Base-by-base conservation (phyloP, 2,329 filamentous ascomycete genomes). In the Apiospora saccharicola region DNA sequence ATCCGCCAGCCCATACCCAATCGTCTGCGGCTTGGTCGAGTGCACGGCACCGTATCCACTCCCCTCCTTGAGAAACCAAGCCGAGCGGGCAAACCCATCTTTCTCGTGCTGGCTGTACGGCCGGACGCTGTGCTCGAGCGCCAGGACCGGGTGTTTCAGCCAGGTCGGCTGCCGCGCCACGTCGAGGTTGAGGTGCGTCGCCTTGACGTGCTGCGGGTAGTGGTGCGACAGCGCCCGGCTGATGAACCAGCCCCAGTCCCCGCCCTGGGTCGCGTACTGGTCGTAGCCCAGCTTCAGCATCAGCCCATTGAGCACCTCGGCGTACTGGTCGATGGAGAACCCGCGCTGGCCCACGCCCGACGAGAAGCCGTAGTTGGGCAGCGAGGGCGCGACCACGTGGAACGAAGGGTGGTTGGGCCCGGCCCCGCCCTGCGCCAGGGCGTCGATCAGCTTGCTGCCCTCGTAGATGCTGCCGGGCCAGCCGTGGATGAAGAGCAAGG, bases 241-340 rank as follows among this genome's bases (percentile, higher is more conserved):
- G 75, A 94, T 87, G 75, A 86, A 84, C 79, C 86, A 91, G 16
- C 92, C 92, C 91, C 91, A 93, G 78, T 94, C 92, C 46, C 92
- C 92, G 70, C 89, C 90, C 81, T 92, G 87, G 1, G 83, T 85
- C 4, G 81, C 78, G 74, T 90, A 92, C 79, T 88, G 81, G 0
- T 84, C 72, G 79, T 92, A 92, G 0, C 89, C 89, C 5, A 92
- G 85, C 24, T 84, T 82, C 16, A 85, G 80, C 90, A 92, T 92
- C 10, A 92, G 82, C 61, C 86, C 86, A 76, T 92, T 86, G 72
- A 86, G 86, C 1, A 85, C 84, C 77, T 91, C 88, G 19, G 88
- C 90, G 74, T 91, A 90, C 75, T 92, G 86, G 22, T 83, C 81
- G 1, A 88, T 75, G 1, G 83, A 85, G 74, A 92, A 92, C 3